These are phyloP conservation scores for Hysterangium stoloniferum DNA, from an alignment of 768 basidiomycete species.

Conservation along the genomic window DNA sequence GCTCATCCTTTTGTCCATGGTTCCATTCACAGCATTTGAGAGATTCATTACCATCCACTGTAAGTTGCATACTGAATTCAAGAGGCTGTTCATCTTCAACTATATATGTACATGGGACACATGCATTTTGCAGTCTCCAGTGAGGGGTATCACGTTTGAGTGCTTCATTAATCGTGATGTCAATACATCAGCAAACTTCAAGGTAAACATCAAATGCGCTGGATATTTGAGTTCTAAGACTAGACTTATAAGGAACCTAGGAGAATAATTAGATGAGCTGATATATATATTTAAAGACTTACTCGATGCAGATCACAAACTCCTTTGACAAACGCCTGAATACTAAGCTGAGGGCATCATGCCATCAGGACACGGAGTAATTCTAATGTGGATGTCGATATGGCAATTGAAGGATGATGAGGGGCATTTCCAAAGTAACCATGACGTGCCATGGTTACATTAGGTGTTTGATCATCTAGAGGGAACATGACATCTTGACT, in stretches of 20 bases:
- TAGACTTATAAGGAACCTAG: conserved; percentile 21
- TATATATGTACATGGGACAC: conserved; percentile 31
- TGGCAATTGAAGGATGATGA: no score
- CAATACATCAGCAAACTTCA: conserved; percentile 17
- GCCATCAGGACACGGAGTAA: no score
- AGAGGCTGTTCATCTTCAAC: conserved; percentile 26
- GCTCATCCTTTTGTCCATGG: conserved; percentile 15
- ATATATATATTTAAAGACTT: no score
- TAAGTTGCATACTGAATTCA: conserved; percentile 17
- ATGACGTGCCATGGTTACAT: no score
- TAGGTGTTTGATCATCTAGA: no score
- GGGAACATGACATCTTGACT: no score
- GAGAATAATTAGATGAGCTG: no score
- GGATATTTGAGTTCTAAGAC: conserved; percentile 20
- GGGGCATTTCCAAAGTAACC: no score
- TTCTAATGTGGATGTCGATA: no score
- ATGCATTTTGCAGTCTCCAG: conserved; percentile 29
- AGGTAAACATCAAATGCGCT: conserved; percentile 32
- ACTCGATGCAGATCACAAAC: neutral
- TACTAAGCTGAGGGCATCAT: neutral
- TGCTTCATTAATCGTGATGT: conserved; percentile 15
- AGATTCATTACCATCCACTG: conserved; percentile 29
- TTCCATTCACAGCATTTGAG: conserved; percentile 23
- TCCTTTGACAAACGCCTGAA: conserved; percentile 1
- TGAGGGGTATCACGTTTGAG: conserved; percentile 23